Base-by-base conservation (phyloP, 495 filamentous ascomycete genomes). In the Durotheca rogersii region DNA sequence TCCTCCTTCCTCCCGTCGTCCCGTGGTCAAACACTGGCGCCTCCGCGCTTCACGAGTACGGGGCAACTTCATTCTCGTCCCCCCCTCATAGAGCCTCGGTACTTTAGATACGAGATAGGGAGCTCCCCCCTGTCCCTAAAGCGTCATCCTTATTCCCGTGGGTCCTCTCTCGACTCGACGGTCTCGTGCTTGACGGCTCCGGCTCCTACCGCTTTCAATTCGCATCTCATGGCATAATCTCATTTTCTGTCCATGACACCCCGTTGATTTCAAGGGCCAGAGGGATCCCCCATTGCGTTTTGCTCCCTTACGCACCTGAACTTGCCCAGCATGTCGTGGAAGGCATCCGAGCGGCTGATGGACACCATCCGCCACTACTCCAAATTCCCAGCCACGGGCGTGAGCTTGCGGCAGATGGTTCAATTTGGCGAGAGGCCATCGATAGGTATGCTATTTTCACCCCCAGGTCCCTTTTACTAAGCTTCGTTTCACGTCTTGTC, bases 321-420 rank as follows among this genome's bases (percentile, higher is more conserved):
- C 18, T 20, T 37, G 19, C 53, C 47, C 73, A 84, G 61, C 53
- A 90, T 90, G 87, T 78, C 81, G 74, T 96, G 91, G 91, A 95
- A 86, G 76, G 82, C 80, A 70, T 85, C 88, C 42, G 88, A 93
- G 72, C 75, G 81, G 72, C 70, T 98, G 85, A 92, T 95, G 90
- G 86, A 95, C 57, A 95, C 87, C 82, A 98, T 98, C 87, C 89
- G 87, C 69, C 92, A 96, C 77, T 96, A 96, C 80, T 87, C 89
- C 66, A 86, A 82, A 76, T 97, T 97, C 71, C 94, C 94, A 48
- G 93, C 93, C 50, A 98, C 94, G 30, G 93, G 93, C 53, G 91
- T 96, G 60, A 95, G 90, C 61, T 75, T 98, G 67, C 80, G 93
- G 67, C 93, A 98, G 76, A 97, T 97, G 93, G 93, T 98, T 38